Conservation (phyloP, 108 stramenopile species). For the Pseudonitzschia delicatissima region DNA sequence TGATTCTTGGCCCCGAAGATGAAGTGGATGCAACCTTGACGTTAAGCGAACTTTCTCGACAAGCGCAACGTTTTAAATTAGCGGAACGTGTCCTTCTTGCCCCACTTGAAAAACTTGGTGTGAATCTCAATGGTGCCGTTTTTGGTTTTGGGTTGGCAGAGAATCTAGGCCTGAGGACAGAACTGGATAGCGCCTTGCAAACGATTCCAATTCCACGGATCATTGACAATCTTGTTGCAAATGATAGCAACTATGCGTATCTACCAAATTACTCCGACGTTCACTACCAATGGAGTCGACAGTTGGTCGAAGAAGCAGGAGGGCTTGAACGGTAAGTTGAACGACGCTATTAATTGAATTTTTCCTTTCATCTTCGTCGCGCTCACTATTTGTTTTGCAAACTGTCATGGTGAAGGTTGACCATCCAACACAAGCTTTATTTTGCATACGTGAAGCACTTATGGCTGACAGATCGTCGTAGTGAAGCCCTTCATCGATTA, state of each 20-base stretch:
- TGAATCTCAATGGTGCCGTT: conserved; percentile 55
- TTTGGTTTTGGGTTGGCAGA: conserved; percentile 71
- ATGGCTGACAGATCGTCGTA: conserved; percentile 75
- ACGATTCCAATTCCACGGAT: conserved; percentile 14
- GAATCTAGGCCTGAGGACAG: conserved; percentile 28
- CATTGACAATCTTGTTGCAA: conserved; percentile 25
- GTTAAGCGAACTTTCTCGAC: conserved; percentile 87
- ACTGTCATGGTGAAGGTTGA: conserved; percentile 28
- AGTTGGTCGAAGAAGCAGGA: conserved; percentile 63
- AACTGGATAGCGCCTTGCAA: conserved; percentile 24
- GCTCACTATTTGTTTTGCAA: background rate
- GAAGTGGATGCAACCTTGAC: conserved; percentile 92
- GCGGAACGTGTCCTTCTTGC: conserved; percentile 83
- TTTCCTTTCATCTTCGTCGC: background rate
- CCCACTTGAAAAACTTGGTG: conserved; percentile 63
- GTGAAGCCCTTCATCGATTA: conserved; percentile 72
- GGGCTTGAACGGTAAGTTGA: conserved; percentile 55
- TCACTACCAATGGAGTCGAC: conserved; percentile 57
- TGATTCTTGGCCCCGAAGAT: conserved; percentile 84
- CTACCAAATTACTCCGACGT: conserved; percentile 48
- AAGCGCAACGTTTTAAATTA: conserved; percentile 78
- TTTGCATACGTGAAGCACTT: conserved; percentile 91
- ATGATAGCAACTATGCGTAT: conserved; percentile 13
- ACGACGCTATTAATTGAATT: background rate
- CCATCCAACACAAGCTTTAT: conserved; percentile 81